Evolutionary conservation across 495 filamentous ascomycete species (phyloP).

Genomic region (Daldinia bambusicola): DNA sequence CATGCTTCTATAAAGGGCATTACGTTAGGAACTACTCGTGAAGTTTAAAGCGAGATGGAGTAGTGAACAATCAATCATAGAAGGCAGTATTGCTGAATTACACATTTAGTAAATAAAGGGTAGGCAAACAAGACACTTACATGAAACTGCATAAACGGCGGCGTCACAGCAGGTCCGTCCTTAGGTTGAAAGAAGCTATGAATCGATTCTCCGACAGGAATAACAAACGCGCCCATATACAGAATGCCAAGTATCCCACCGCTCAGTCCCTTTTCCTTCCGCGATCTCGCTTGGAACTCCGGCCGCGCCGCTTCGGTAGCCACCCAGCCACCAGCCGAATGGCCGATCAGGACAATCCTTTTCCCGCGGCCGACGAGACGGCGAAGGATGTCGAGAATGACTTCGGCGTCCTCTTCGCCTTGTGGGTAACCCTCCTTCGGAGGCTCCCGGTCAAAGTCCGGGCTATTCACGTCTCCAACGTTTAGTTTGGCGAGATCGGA

Average conservation of each 20-base stretch:
- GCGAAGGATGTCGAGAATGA: slow-evolving; percentile 37
- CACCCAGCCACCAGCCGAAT: slow-evolving; percentile 53
- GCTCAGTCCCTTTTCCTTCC: slow-evolving; percentile 33
- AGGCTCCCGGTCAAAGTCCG: slow-evolving; percentile 47
- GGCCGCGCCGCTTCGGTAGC: slow-evolving; percentile 49
- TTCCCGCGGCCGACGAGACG: slow-evolving; percentile 44
- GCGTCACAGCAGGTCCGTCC: not conserved
- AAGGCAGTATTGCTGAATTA: not conserved
- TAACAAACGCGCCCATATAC: slow-evolving; percentile 48
- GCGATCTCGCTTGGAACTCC: slow-evolving; percentile 40
- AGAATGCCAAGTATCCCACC: slow-evolving; percentile 54
- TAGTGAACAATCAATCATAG: no score
- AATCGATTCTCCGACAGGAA: slow-evolving; percentile 49
- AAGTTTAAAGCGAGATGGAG: not conserved
- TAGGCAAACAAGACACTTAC: no score
- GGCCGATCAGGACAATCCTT: slow-evolving; percentile 45
- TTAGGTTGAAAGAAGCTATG: slow-evolving; percentile 6
- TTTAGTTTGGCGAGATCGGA: slow-evolving; percentile 47
- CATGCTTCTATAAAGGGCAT: not conserved
- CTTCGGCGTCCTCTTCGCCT: slow-evolving; percentile 41
- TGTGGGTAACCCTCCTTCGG: slow-evolving; percentile 47
- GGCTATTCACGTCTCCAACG: slow-evolving; percentile 46
- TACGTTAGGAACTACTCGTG: not conserved
- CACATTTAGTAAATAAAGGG: not conserved
- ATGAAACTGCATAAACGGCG: not conserved